Conservation (phyloP, 2,329 filamentous ascomycete species). For the Aspergillus transmontanensis region DNA sequence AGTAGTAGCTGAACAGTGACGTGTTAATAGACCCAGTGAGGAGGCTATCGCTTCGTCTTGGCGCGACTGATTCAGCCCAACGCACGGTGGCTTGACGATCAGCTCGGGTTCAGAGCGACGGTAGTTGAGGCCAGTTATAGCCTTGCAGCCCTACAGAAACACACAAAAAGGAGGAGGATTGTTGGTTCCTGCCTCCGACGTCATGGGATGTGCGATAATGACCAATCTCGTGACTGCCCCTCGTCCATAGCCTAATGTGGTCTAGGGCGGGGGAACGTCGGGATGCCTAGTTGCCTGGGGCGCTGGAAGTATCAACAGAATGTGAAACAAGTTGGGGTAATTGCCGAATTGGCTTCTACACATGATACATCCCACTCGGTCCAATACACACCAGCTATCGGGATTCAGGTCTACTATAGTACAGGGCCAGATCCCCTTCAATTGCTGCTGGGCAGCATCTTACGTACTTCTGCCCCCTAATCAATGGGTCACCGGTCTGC, state of each 20-base stretch:
- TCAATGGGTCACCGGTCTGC: slow-evolving; percentile 23
- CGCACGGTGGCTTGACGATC: slow-evolving; percentile 1
- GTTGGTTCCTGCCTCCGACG: slow-evolving; percentile 16
- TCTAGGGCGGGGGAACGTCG: slow-evolving; percentile 22
- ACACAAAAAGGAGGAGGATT: neutral
- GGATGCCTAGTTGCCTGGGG: slow-evolving; percentile 7
- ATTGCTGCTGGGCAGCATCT: slow-evolving; percentile 6
- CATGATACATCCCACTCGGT: neutral
- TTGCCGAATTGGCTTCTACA: neutral
- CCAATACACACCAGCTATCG: neutral
- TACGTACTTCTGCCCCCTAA: slow-evolving; percentile 6
- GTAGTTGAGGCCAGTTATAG: neutral
- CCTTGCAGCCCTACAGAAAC: neutral
- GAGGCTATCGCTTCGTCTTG: slow-evolving; percentile 8
- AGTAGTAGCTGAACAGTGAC: slow-evolving; percentile 13
- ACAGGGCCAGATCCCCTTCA: neutral
- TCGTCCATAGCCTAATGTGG: slow-evolving; percentile 16
- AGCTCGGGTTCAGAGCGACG: neutral
- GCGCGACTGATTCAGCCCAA: slow-evolving; percentile 1
- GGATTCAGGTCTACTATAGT: neutral
- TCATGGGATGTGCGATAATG: slow-evolving; percentile 21
- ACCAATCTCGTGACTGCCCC: slow-evolving; percentile 26
- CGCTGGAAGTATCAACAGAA: neutral
- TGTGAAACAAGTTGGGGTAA: neutral
- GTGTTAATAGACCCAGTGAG: slow-evolving; percentile 16